A percentile compares a stretch with the other conserved stretches of the same genome.
These are phyloP conservation scores for Verticillium alfalfae DNA, from an alignment of 2,329 filamentous ascomycete species.

Conservation along the genomic window DNA sequence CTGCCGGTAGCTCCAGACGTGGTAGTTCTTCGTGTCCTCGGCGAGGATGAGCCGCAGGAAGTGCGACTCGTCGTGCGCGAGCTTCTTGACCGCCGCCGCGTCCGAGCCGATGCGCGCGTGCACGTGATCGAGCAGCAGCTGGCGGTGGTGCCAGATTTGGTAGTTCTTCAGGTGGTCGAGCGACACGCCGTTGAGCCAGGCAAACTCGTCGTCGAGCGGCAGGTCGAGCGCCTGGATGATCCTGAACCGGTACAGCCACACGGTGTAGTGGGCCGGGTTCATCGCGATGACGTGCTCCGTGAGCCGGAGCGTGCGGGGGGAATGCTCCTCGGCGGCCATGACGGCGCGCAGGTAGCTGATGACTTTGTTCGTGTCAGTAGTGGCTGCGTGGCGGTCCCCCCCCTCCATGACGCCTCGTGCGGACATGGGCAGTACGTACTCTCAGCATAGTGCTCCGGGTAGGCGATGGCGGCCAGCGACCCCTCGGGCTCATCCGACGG, in stretches of 20 bases:
- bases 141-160: constrained; percentile 85
- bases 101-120: constrained; percentile 55
- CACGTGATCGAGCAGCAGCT: constrained; percentile 57
- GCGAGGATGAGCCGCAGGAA: constrained; percentile 79
- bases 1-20: constrained; percentile 95
- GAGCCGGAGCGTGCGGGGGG: constrained; percentile 68
- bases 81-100: constrained; percentile 44
- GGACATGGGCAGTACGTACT: constrained; percentile 32
- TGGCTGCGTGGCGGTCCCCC: too few species aligned
- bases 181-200: constrained; percentile 81
- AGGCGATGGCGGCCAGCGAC: constrained; percentile 88
- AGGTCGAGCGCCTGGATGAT: constrained; percentile 64
- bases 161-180: constrained; percentile 92
- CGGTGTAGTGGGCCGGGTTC: constrained; percentile 97
- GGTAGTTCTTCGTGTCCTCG: constrained; percentile 93
- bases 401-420: too few species aligned
- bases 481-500: constrained; percentile 76
- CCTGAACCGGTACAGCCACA: constrained; percentile 91
- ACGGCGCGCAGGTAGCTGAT: constrained; percentile 90
- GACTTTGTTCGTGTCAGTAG: constrained; percentile 37
- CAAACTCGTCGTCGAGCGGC: constrained; percentile 65
- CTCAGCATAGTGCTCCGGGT: constrained; percentile 83
- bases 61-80: constrained; percentile 61
- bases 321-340: constrained; percentile 85
- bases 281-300: constrained; percentile 86